Percentiles rank a stretch among this genome's conserved stretches.
Evolutionary conservation across 148 eudicot genomes (phyloP).

Genomic region (Arctostaphylos glauca): DNA sequence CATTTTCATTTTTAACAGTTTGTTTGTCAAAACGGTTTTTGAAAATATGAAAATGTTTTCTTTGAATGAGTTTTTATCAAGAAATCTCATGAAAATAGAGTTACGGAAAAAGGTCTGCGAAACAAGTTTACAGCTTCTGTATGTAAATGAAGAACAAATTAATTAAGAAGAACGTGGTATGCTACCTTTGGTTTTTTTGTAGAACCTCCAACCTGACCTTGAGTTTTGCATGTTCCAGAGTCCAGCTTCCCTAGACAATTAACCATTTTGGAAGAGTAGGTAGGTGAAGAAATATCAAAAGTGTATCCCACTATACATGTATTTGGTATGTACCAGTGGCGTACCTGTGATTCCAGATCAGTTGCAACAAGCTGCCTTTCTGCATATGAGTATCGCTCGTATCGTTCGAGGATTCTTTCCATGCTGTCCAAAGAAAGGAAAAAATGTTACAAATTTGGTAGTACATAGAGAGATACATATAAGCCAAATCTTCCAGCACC

Average conservation of each 20-base stretch:
- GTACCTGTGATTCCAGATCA: slow-evolving; percentile 23
- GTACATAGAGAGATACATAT: not conserved
- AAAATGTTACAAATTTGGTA: not conserved
- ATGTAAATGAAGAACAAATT: not conserved
- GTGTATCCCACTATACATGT: not conserved
- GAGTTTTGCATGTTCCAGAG: slow-evolving; percentile 75
- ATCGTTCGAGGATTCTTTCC: slow-evolving; percentile 28
- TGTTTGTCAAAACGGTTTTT: too few species aligned
- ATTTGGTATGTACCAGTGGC: not conserved
- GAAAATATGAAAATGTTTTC: not conserved
- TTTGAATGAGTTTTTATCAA: not conserved
- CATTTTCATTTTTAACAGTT: not conserved
- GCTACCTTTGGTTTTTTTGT: slow-evolving; percentile 60
- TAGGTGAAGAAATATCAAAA: not conserved
- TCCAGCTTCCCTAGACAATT: slow-evolving; percentile 66
- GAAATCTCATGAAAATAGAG: not conserved
- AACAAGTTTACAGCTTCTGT: not conserved
- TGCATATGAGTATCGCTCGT: slow-evolving; percentile 20
- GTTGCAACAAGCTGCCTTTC: slow-evolving; percentile 23
- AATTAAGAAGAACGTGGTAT: not conserved
- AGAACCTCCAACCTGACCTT: slow-evolving; percentile 74
- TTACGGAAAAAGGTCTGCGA: not conserved
- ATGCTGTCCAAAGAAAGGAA: slow-evolving; percentile 14
- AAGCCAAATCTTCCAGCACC: slow-evolving; percentile 3
- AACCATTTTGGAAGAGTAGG: not conserved